Evolutionary conservation across 2,329 filamentous ascomycete genomes (phyloP), one percentile per base, ranked within the genome.

Genomic region (Neopestalotiopsis clavispora): DNA sequence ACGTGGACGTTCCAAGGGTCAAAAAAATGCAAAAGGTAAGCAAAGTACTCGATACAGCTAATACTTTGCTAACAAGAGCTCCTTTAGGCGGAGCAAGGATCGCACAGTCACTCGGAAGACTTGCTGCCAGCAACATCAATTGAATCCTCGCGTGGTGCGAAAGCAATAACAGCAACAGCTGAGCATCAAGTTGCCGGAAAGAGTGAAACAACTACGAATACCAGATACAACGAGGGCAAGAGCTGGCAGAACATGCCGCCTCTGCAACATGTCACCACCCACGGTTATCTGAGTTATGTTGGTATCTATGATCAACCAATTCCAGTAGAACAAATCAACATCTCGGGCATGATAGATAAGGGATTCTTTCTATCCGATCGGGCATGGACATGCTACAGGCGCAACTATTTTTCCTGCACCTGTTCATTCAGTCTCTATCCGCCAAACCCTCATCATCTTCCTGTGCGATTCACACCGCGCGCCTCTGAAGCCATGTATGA

Each of bases 341-440:
- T 97, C 71, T 86, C 91, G 34, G 93, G 93, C 45, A 91, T 89
- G 74, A 94, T 97, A 69, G 93, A 97, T 78, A 97, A 97, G 75
- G 94, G 94, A 0, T 97, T 97, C 81, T 97, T 97, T 77, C 84
- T 90, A 42, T 87, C 87, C 3, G 94, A 97, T 67, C 86, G 88
- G n/a, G 93, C 95, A 74, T 97, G 94, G 94, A 97, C 94, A 0
- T 97, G 94, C 81, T 97, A 97, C 78, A 87, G 94, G 42, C 88
- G 95, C 59, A 97, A 97, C 78, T 97, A 97, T 80, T 96, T 97
- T 78, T 91, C 93, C 0, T 94, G 96, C 66, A 89, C 91, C 65
- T 95, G 93, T 78, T 93, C 92, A 2, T 97, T 91, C 80, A 87
- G 87, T 13, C 82, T 97, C 30, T 84, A 85, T 52, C 92, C 92